These are phyloP conservation scores for Yarrowia porcina DNA, from an alignment of 805 yeast species.

Conservation along the genomic window DNA sequence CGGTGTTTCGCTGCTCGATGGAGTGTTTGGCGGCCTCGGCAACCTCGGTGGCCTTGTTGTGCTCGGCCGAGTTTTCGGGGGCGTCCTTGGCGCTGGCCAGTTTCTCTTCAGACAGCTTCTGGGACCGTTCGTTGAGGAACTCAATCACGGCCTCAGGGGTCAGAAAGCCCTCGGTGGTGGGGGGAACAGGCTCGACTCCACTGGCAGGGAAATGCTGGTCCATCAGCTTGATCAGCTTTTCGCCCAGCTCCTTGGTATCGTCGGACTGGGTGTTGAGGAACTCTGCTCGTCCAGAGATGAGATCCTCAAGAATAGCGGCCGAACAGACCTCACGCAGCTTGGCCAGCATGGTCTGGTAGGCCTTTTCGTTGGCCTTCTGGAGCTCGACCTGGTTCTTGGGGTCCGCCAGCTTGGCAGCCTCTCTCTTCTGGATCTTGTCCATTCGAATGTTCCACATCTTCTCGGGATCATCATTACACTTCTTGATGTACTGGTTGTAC, in stretches of 20 bases:
- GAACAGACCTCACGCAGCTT: constrained; percentile 16
- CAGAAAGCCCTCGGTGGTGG: neutral
- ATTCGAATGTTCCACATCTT: constrained; percentile 47
- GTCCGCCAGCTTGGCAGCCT: neutral
- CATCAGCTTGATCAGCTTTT: constrained; percentile 4
- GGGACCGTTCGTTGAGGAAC: neutral
- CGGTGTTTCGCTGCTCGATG: constrained; percentile 43
- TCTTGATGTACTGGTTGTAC: constrained; percentile 71
- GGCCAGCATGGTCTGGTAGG: constrained; percentile 26
- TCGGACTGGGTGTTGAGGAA: neutral
- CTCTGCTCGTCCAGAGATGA: neutral
- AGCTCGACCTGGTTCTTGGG: constrained; percentile 15
- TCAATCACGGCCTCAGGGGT: constrained; percentile 4
- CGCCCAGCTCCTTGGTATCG: neutral
- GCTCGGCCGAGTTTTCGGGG: neutral
- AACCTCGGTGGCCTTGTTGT: constrained; percentile 34
- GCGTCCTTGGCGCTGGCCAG: neutral
- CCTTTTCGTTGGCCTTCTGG: neutral
- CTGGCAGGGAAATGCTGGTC: constrained; percentile 17
- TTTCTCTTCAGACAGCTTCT: neutral
- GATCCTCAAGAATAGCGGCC: constrained; percentile 32
- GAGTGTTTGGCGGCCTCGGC: constrained; percentile 42
- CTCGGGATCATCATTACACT: constrained; percentile 56
- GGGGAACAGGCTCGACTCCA: neutral
- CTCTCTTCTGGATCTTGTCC: constrained; percentile 25